Evolutionary conservation across 257 asterid genomes (phyloP), one percentile per base, ranked within the genome.

Genomic region (Solanum sitiens): DNA sequence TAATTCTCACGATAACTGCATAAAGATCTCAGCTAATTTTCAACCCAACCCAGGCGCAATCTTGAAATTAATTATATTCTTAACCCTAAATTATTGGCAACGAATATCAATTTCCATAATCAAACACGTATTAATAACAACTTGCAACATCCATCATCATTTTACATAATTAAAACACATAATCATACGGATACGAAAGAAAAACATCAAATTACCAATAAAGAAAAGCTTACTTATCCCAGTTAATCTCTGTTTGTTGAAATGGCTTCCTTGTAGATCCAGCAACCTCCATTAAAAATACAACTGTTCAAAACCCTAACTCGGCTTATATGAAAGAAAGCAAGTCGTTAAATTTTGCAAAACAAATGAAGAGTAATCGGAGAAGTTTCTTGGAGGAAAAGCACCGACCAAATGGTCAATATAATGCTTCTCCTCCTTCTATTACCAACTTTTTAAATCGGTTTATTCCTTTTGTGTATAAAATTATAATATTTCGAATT

Each of bases 211-310:
- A 79, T 45, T 61, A 79, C 18, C 61, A 33, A 11, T 1, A 72
- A 83, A 61, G 30, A 61, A 61, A 39, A 86, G 87, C 95, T 93
- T 91, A 96, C 99, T 94, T 93, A 92, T 95, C 98, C 99, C 98
- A 96, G 40, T 93, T 94, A 86, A 96, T 93, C 92, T 96, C 99
- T 11, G 94, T 87, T 87, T 89, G 95, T 75, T 94, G 93, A 16
- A 91, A 89, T 23, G 95, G 88, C 45, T 39, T 91, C 42, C 91
- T 91, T 68, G 87, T 92, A 74, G 91, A 53, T 88, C 89, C 91
- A 68, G 92, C 88, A 53, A 92, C 87, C 59, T 89, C 94, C 98
- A 96, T 96, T 83, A 56, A 18, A 37, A 87, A 32, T 8, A 32
- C 32, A 39, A 45, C 32, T 20, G 12, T 47, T 63, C 50, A 83